Conservation (phyloP, 2,329 filamentous ascomycete genomes). For the Graphilbum ipis-grandicollis region DNA sequence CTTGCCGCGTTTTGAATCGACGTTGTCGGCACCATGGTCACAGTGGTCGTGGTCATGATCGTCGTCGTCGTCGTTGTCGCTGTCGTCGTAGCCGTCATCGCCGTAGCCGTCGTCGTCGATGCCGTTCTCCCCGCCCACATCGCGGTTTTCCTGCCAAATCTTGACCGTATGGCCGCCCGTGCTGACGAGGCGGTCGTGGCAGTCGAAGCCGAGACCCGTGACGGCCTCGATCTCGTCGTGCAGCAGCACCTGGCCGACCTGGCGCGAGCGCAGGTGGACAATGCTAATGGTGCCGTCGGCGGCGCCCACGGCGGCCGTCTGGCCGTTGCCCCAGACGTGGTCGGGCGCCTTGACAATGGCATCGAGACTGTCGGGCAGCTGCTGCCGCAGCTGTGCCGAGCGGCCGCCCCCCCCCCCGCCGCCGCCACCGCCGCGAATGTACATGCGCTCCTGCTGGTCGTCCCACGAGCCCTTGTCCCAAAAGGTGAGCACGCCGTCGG, state of each 20-base stretch:
- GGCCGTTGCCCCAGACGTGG: slow-evolving; percentile 42
- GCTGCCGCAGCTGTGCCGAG: no score
- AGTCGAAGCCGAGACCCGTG: slow-evolving; percentile 67
- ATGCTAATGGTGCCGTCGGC: slow-evolving; percentile 68
- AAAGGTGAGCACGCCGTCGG: slow-evolving; percentile 67
- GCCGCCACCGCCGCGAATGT: slow-evolving; percentile 38
- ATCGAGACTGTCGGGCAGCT: slow-evolving; percentile 72
- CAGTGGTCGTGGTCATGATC: no score
- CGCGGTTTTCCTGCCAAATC: slow-evolving; percentile 64
- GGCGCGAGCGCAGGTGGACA: slow-evolving; percentile 56
- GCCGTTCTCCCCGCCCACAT: slow-evolving; percentile 24
- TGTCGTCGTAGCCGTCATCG: slow-evolving; percentile 21
- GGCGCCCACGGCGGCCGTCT: slow-evolving; percentile 62
- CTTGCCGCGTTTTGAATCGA: not conserved
- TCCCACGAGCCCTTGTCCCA: slow-evolving; percentile 96
- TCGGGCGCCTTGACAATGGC: slow-evolving; percentile 57
- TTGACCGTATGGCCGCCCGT: slow-evolving; percentile 77
- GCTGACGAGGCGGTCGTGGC: slow-evolving; percentile 70
- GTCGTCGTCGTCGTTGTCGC: slow-evolving; percentile 11
- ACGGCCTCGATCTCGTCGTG: slow-evolving; percentile 86
- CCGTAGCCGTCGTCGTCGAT: slow-evolving; percentile 9
- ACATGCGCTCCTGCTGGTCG: slow-evolving; percentile 79
- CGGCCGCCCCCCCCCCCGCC: slow-evolving; percentile 30
- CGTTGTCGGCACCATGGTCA: no score
- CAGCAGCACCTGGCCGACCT: slow-evolving; percentile 48